phyloP scores from a whole-genome alignment of 2,329 filamentous ascomycete genomes.

The Colletotrichum tofieldiae region DNA sequence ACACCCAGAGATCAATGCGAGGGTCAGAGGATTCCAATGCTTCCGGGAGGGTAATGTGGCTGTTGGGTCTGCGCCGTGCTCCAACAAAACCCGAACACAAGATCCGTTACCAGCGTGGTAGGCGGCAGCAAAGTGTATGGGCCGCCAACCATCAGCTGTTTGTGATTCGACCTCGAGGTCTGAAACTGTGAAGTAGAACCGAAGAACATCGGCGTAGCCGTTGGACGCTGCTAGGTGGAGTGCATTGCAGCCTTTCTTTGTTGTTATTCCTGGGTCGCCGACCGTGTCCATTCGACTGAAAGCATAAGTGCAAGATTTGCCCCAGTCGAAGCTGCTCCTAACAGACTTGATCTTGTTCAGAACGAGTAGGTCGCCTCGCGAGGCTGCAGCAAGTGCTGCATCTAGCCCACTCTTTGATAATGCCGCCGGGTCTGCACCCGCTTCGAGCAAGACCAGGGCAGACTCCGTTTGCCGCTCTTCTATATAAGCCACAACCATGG shows the following conservation, averaged over 20 bases:
- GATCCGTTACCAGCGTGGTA: neutral
- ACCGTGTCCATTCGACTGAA: neutral
- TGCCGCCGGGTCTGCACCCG: constrained; percentile 20
- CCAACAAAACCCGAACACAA: constrained; percentile 15
- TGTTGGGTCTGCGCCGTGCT: constrained; percentile 24
- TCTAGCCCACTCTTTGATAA: neutral
- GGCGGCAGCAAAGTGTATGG: constrained; percentile 24
- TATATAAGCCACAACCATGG: constrained; percentile 18
- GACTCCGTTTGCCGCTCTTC: neutral
- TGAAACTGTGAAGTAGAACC: neutral
- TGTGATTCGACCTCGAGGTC: constrained; percentile 12
- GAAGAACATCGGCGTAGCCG: neutral
- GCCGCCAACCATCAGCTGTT: constrained; percentile 14
- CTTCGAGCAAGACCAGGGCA: neutral
- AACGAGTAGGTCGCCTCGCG: neutral
- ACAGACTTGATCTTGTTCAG: neutral
- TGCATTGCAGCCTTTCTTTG: neutral
- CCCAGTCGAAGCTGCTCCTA: neutral
- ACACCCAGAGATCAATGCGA: neutral
- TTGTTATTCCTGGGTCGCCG: neutral
- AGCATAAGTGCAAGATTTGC: neutral
- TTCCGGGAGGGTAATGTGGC: neutral
- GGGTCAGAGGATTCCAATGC: neutral
- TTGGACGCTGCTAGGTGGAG: constrained; percentile 20
- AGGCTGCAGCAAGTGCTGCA: constrained; percentile 15